Evolutionary conservation across 2,329 filamentous ascomycete species (phyloP), one percentile per base, ranked within the genome.

Genomic region (Fusarium sp.): DNA sequence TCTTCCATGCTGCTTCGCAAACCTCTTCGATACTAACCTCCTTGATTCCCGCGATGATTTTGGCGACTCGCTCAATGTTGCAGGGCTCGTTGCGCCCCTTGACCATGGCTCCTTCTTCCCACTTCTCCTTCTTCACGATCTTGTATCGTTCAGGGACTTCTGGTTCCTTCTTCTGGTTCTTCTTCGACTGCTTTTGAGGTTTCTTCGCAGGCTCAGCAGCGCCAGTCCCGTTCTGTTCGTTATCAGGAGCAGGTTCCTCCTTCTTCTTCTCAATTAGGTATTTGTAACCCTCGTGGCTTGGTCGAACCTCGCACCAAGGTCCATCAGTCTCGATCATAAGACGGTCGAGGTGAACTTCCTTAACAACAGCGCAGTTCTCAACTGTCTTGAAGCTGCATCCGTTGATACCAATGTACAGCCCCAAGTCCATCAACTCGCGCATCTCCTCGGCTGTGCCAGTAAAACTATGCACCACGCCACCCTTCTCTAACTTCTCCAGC

Each of bases 301-400:
- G 91, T 25, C 96, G 86, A 62, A 99, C 95, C 79, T 99, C 96
- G 77, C 96, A 99, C 92, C 96, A 99, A 5, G 96, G 96, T 4
- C 96, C 96, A 78, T 99, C 96, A 0, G 96, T 99, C 84, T 99
- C 96, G 49, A 99, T 89, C 86, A 98, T 97, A 56, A 99, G 80
- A 48, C 90, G 83, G 58, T 94, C 89, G 13, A 99, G 82, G 13
- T 90, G 91, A 41, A 98, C 89, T 64, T 91, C 88, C 67, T 86
- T 89, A 13, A 98, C 93, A 4, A 98, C 94, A 16, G 88, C 90
- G 42, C 97, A 88, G 74, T 98, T 99, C 77, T 97, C 93, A 13
- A 87, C 90, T 8, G 93, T 98, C 85, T 98, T 99, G 84, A 99
- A 88, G 75, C 93, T 97, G 80, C 96, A 99, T 7, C 96, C 96